These are phyloP conservation scores for Rosa lucieae DNA, from an alignment of 306 rosid species.

Conservation along the genomic window DNA sequence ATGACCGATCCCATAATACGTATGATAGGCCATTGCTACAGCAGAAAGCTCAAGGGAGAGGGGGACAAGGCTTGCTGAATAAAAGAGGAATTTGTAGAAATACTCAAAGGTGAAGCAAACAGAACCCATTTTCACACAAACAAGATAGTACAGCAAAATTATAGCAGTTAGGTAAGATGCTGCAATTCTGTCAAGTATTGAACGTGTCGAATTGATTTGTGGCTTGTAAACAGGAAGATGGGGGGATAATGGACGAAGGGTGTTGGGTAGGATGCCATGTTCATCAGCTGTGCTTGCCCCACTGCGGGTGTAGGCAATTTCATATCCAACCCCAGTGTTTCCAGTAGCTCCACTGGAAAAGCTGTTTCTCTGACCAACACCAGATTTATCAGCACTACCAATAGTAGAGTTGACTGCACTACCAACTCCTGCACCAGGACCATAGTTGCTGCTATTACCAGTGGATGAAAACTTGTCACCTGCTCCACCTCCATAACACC, in stretches of 20 bases:
- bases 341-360: constrained; percentile 9
- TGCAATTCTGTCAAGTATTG: constrained; percentile 46
- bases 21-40: constrained; percentile 46
- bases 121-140: constrained; percentile 34
- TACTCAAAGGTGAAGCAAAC: constrained; percentile 35
- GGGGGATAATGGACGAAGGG: constrained; percentile 50
- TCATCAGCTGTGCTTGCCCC: background rate
- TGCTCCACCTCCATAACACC: background rate
- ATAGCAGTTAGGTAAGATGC: constrained; percentile 33
- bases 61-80: constrained; percentile 46
- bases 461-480: constrained; percentile 16
- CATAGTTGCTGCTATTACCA: background rate
- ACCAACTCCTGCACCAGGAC: background rate
- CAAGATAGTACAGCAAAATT: constrained; percentile 26
- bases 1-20: constrained; percentile 38
- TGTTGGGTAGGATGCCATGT: background rate
- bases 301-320: background rate
- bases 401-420: constrained; percentile 1
- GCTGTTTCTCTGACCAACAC: constrained; percentile 18
- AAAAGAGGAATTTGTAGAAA: constrained; percentile 26
- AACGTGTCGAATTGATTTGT: constrained; percentile 35
- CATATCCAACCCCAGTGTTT: constrained; percentile 1
- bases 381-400: constrained; percentile 4
- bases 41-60: constrained; percentile 42
- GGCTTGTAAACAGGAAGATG: constrained; percentile 57